Evolutionary conservation across 257 asterid genomes (phyloP), one percentile per base, ranked within the genome.

Genomic region (Scutellaria baicalensis): DNA sequence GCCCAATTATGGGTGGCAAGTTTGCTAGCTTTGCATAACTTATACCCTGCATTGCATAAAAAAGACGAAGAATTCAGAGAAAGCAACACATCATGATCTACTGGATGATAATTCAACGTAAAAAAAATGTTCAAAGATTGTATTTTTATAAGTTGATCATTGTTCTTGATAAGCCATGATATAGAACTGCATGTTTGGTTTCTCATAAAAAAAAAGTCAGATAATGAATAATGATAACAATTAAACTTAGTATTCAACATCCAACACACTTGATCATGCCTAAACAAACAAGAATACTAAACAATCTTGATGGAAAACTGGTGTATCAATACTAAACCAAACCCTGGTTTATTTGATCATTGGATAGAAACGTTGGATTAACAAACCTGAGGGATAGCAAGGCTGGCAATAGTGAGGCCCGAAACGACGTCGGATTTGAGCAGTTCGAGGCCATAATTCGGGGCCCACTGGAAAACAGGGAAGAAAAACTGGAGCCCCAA

Each of bases 1-100:
- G 75, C 1, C 97, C 98, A 40, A 88, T 60, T 62, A 90, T 88
- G 5, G 98, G 97, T 5, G 97, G 97, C 86, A 93, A 79, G 78
- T 93, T 93, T 47, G 98, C 97, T 57, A 93, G 86, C 78, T 90
- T 93, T 35, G 98, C 98, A 67, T 93, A 93, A 80, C 98, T 90
- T 64, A 93, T 93, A 43, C 98, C 98, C 88, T 92, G 91, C 38
- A 62, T 9, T 2, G 11, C 1, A 8, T 27, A 17, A 45, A 31
- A 16, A 47, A 8, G 20, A 57, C 10, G 7, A 66, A 27, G 9
- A 36, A 12, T 33, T 79, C 36, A 43, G 60, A 21, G 16, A 51
- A 27, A 17, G 38, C 10, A 65, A 36, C 20, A 2, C 50, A 52
- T 18, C 27, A 52, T 14, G 31, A 9, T 52, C 59, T 51, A 68